phyloP scores from a whole-genome alignment of 1,284 basidiomycete genomes.

The Boletellus dicymbophilus region DNA sequence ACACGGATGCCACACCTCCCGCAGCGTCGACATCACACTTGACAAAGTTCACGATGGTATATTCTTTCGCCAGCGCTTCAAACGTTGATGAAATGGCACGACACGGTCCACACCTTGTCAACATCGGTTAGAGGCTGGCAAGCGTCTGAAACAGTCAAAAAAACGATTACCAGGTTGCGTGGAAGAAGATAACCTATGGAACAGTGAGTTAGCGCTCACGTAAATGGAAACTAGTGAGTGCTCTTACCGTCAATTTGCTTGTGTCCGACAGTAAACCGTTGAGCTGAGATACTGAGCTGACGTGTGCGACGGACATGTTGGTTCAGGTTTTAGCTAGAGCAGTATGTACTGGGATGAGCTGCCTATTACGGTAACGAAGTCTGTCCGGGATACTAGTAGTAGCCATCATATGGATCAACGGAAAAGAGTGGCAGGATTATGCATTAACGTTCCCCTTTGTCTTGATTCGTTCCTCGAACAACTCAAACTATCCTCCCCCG shows the following conservation, averaged over 20 bases:
- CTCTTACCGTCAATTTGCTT: constrained; percentile 65
- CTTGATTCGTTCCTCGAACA: background rate
- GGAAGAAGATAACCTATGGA: constrained; percentile 77
- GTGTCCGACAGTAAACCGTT: constrained; percentile 59
- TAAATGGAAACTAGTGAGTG: background rate
- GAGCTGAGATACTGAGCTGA: constrained; percentile 63
- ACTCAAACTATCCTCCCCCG: constrained; percentile 25
- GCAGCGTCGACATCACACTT: constrained; percentile 80
- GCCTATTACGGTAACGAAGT: too few relatives aligned
- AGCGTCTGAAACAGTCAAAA: background rate
- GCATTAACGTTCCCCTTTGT: background rate
- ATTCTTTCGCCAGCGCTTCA: constrained; percentile 66
- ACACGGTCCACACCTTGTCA: constrained; percentile 76
- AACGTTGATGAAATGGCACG: constrained; percentile 75
- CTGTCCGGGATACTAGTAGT: background rate
- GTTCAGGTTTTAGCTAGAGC: background rate
- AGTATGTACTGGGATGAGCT: too few relatives aligned
- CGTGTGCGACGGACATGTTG: constrained; percentile 59
- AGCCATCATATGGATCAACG: background rate
- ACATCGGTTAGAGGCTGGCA: constrained; percentile 10
- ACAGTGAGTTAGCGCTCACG: background rate
- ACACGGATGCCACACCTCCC: constrained; percentile 60
- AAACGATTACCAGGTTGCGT: constrained; percentile 67
- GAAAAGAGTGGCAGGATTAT: background rate
- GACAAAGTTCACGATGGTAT: constrained; percentile 70